Evolutionary conservation across 2,329 filamentous ascomycete species (phyloP), one percentile per base, ranked within the genome.

Genomic region (Cladophialophora yegresii): DNA sequence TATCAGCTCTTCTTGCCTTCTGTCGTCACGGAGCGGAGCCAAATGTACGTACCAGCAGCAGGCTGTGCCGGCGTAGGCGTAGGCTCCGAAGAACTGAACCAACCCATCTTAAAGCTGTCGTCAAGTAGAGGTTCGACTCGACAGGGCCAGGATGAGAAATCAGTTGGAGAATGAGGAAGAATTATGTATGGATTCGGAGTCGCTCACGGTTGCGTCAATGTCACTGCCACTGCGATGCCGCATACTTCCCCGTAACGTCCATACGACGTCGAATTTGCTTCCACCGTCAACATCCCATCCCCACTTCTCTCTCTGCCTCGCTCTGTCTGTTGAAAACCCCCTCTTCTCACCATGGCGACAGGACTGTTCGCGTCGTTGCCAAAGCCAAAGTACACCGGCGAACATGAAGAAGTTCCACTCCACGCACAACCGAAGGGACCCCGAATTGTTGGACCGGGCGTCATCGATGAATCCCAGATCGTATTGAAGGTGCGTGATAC

Each of bases 361-460:
- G 90, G 91, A 63, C 84, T 98, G 50, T 87, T 91, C 68, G 87
- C 87, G 74, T 88, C 90, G 63, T 83, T 98, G 50, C 93, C 93
- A 3, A 93, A 93, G 76, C 93, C 93, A 16, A 93, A 91, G 79
- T 96, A 97, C 75, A 91, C 89, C 4, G 92, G 91, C 71, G 91
- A 96, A 75, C 88, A 96, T 75, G 93, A 97, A 75, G 90, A 96
- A 73, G 79, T 89, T 36, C 88, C 89, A 26, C 79, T 82, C 32
- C 86, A 89, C 74, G 83, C 89, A 54, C 87, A 90, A 74, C 87
- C 91, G 72, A 87, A 88, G 75, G 92, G 92, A 66, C 90, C 92
- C 45, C 87, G 92, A 75, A 89, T 98, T 69, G 84, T 98, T 63
- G 89, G 88, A 72, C 85, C 89, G 58, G 87, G 86, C 72, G 87